Percentiles rank a stretch among this genome's conserved stretches.
Evolutionary conservation across 2,329 filamentous ascomycete genomes (phyloP).

Genomic region (Colletotrichum magnum): DNA sequence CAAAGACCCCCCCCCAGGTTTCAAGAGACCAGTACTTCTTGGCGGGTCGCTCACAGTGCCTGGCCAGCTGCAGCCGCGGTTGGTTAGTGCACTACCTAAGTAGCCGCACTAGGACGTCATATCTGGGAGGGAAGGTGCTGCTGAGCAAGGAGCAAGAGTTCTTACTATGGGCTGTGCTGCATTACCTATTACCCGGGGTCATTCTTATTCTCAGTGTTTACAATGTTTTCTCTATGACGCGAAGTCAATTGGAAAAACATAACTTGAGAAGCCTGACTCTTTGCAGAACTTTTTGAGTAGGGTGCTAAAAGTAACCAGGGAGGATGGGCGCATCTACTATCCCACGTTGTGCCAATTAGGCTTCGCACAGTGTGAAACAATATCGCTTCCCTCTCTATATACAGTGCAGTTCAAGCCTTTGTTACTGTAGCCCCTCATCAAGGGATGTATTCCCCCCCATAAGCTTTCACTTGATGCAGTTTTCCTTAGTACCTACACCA

Average conservation of each 20-base stretch:
- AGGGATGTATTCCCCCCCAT: constrained; percentile 29
- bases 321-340: too few species aligned
- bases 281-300: too few species aligned
- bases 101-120: constrained; percentile 31
- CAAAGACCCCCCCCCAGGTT: neutral
- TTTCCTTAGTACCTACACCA: constrained; percentile 26
- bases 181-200: too few species aligned
- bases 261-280: too few species aligned
- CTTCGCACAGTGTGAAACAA: neutral
- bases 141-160: neutral
- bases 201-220: too few species aligned
- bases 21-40: constrained; percentile 1
- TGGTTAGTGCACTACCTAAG: constrained; percentile 6
- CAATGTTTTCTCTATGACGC: too few species aligned
- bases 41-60: constrained; percentile 22
- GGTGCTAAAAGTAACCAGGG: too few species aligned
- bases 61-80: constrained; percentile 14
- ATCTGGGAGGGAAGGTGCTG: neutral
- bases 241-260: too few species aligned
- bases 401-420: neutral
- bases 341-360: neutral
- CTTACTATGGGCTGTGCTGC: neutral
- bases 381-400: too few species aligned
- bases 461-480: constrained; percentile 24
- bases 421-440: constrained; percentile 37